Percentiles rank a stretch among this genome's conserved stretches.
These are phyloP conservation scores for Chlamydomonas urium DNA, from an alignment of 139 green algal genomes.

Conservation along the genomic window DNA sequence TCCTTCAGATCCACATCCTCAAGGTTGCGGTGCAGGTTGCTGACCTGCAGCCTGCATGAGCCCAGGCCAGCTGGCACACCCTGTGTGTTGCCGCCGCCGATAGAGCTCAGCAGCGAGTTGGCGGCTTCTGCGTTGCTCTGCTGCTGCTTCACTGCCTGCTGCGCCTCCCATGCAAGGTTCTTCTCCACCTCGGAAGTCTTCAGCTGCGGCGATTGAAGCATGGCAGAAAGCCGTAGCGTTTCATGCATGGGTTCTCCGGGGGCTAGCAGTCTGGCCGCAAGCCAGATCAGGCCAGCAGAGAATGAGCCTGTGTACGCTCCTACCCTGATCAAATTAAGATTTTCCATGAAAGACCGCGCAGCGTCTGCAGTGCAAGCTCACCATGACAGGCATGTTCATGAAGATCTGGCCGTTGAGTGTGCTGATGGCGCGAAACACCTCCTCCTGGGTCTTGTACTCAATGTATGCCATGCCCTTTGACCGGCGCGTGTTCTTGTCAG, in stretches of 20 bases:
- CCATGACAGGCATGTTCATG: conserved; percentile 82
- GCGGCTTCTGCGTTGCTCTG: conserved; percentile 26
- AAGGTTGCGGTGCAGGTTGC: conserved; percentile 45
- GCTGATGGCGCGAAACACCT: conserved; percentile 71
- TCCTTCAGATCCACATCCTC: conserved; percentile 63
- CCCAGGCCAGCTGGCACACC: conserved; percentile 7
- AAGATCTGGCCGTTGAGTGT: conserved; percentile 79
- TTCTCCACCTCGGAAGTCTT: conserved; percentile 92
- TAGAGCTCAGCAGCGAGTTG: conserved; percentile 7
- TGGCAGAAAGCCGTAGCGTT: too few species aligned
- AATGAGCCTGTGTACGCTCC: too few species aligned
- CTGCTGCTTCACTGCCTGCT: conserved; percentile 61
- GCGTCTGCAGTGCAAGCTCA: too few species aligned
- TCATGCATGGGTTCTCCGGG: too few species aligned
- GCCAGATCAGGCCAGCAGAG: too few species aligned
- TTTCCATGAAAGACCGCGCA: too few species aligned
- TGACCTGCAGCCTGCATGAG: conserved; percentile 14
- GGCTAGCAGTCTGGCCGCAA: too few species aligned
- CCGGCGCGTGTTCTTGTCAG: conserved; percentile 79
- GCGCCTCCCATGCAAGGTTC: conserved; percentile 92
- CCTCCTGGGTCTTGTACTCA: conserved; percentile 77
- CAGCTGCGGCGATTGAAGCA: too few species aligned
- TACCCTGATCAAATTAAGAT: too few species aligned
- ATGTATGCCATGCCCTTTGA: conserved; percentile 97
- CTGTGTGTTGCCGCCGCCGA: conserved; percentile 13